Evolutionary conservation across 176 grass and related monocot genomes (phyloP), one percentile per base, ranked within the genome.

Genomic region (Thinopyrum elongatum): DNA sequence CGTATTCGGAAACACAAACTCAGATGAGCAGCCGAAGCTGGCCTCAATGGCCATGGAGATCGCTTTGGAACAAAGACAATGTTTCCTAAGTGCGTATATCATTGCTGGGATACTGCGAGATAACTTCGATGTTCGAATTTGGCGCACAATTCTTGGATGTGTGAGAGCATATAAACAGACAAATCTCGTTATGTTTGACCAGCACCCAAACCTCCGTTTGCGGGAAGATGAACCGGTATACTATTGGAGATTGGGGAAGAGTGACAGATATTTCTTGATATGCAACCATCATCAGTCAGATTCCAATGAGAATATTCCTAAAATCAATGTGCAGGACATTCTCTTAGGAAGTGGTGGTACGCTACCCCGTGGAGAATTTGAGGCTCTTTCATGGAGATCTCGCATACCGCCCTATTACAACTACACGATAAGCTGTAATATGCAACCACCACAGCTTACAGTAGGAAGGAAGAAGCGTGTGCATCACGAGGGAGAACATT

Each of bases 391-490:
- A 33, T 77, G 47, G 74, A 77, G 29, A 8, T 77, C 74, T 58
- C 74, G 19, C 16, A 77, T 77, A 58, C 74, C 74, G 2, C 74
- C 74, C 26, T 77, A 77, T 49, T 57, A 77, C 84, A 61, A 82
- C 70, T 14, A 86, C 57, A 35, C 65, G 16, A 68, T 68, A 68
- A 68, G 30, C 30, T 68, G 65, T 68, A 33, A 68, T 30, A 7
- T 68, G 65, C 65, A 68, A 68, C 15, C 30, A 68, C 65, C 65
- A 68, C 16, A 68, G 21, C 65, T 33, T 33, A 67, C 1, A 13
- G 64, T 17, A 13, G 64, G 6, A 30, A 67, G 64, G 28, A 67
- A 67, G 29, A 67, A 67, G 15, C 64, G 29, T 31, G 64, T 33
- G 16, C 17, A 13, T 67, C 28, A 3, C 29, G 64, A 67, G 4